A percentile compares a stretch with the other conserved stretches of the same genome.
Conservation (phyloP, 257 asterid genomes). For the Ophiorrhiza pumila region DNA sequence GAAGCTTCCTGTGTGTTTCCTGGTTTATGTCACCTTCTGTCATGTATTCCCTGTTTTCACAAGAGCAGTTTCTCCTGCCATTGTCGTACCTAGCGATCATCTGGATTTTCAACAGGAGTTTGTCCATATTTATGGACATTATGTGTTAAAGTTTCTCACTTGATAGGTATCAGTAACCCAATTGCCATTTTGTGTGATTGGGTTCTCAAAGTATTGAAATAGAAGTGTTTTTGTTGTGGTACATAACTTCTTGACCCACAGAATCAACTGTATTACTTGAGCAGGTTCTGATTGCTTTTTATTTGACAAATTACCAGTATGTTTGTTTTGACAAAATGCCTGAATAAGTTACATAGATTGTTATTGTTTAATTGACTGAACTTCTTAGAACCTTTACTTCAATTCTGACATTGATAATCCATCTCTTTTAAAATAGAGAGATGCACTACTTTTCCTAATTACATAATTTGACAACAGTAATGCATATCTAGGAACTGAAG, state of each 20-base stretch:
- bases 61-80: neutral
- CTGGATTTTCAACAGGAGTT: neutral
- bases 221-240: neutral
- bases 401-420: neutral
- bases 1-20: conserved; percentile 18
- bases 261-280: neutral
- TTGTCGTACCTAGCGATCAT: neutral
- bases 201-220: neutral
- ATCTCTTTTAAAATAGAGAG: neutral
- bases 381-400: neutral
- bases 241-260: neutral
- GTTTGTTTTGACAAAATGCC: conserved; percentile 7
- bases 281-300: conserved; percentile 7
- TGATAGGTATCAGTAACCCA: neutral
- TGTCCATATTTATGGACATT: neutral
- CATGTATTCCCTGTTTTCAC: neutral
- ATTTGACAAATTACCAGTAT: neutral
- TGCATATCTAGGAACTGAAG: neutral
- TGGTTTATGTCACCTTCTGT: neutral
- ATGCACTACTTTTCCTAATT: neutral
- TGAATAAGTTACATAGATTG: neutral
- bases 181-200: too few relatives aligned
- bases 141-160: neutral
- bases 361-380: neutral
- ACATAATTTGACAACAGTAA: neutral